Evolutionary conservation across 2,329 filamentous ascomycete genomes (phyloP), one percentile per base, ranked within the genome.

Genomic region (Colletotrichum costaricense): DNA sequence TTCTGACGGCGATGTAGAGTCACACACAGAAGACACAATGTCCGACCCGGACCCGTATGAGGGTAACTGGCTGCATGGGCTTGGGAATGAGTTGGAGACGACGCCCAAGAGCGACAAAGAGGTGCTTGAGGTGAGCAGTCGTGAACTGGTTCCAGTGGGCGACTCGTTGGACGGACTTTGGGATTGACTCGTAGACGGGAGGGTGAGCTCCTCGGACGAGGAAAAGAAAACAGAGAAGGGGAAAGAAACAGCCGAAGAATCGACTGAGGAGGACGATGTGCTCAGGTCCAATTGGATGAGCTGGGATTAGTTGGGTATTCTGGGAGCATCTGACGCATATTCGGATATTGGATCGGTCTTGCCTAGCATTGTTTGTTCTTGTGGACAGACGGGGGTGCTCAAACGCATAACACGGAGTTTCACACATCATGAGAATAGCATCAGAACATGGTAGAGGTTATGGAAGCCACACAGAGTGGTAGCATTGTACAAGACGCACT

Each of bases 191-290:
- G 74, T 75, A 58, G 74, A 75, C 9, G 73, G 74, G 73, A 74
- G 74, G 74, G 74, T 75, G 74, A 75, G 74, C 74, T 75, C 74
- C 72, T 75, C 74, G 62, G 73, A 74, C 74, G 74, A 75, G 54
- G 72, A 35, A 69, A 70, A 70, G 12, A 68, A 73, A 24, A 74
- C 57, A 19, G 49, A 55, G 8, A 63, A 75, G 28, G 64, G 46
- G 6, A 60, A 38, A 46, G 55, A 66, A 14, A 3, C 9, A 8
- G 22, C n/a, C 22, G 54, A 38, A 30, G 46, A 66, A 33, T 16
- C 26, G 59, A 22, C 30, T 12, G 63, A 63, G 4, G 73, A 70
- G 55, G 70, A 75, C 19, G 73, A 74, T 28, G 57, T 75, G 19
- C 49, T 71, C 5, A 63, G 67, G 4, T 75, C 71, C 5, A 74